Evolutionary conservation across 2,329 filamentous ascomycete genomes (phyloP), one percentile per base, ranked within the genome.

Genomic region (Fusarium coffeatum): DNA sequence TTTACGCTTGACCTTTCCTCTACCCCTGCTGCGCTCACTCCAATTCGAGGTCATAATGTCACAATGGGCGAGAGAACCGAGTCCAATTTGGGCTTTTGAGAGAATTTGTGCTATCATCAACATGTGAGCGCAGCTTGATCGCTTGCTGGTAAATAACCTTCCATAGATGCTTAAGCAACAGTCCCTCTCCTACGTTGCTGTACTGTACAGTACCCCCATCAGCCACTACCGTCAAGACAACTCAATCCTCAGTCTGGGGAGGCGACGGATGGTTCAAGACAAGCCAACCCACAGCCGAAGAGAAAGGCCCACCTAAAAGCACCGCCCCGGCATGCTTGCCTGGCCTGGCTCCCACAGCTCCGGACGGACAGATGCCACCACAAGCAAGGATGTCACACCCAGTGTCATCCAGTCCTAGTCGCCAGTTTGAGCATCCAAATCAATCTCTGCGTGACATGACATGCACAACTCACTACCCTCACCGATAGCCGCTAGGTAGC

Each of bases 381-480:
- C 40, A 60, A 58, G 59, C 68, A 71, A 61, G 59, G 68, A 61
- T 71, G 55, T 48, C 64, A 64, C 68, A 71, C 68, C 64, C 59
- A 71, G 46, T 71, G 47, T 55, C 67, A 61, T 68, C 59, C 59
- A 53, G 51, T 65, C 53, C 32, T 18, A 20, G 49, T 53, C 34
- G 49, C 37, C 46, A 41, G 48, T 51, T 43, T 64, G 59, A 45
- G 37, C 66, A 66, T 69, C 61, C 64, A 71, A 46, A 47, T 56
- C 58, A 25, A 43, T 69, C 61, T 69, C 67, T 71, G 72, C 72
- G 70, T 74, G 68, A 74, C 72, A 70, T 72, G 70, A 68, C 63
- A 74, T 74, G 72, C 72, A 69, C 67, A 72, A 64, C 54, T 65
- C 55, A 56, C 69, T 71, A 40, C 58, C 30, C 48, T 64, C 64